Conservation (phyloP, 225 moss, liverwort and hornwort species). For the Pseudoscleropodium purum region DNA sequence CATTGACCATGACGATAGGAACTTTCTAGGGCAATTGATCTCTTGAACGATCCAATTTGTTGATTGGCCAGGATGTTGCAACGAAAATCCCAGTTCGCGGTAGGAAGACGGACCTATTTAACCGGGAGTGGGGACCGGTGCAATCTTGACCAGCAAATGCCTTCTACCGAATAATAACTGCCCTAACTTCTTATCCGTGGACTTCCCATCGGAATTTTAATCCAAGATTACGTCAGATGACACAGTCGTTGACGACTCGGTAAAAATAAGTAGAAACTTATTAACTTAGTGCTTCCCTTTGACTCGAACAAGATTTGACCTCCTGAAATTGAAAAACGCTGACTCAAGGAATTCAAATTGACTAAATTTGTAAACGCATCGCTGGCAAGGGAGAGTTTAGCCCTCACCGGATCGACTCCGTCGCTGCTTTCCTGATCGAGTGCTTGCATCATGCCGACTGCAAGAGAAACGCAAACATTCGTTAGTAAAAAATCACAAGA, state of each 20-base stretch:
- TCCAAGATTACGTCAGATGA: neutral
- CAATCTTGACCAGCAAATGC: neutral
- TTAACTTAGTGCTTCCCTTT: neutral
- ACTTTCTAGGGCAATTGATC: neutral
- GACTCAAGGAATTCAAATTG: neutral
- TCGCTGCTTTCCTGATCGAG: neutral
- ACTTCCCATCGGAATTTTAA: neutral
- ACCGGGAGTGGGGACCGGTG: neutral
- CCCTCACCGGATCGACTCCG: neutral
- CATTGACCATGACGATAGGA: neutral
- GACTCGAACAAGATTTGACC: neutral
- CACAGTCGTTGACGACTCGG: neutral
- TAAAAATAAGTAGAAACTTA: neutral
- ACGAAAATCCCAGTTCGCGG: neutral
- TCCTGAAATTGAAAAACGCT: neutral
- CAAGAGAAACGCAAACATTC: neutral
- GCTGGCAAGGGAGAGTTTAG: neutral
- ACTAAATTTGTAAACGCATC: neutral
- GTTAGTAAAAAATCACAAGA: neutral
- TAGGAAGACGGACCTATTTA: neutral
- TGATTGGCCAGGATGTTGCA: neutral
- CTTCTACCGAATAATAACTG: neutral
- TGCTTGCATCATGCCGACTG: neutral
- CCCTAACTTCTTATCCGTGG: neutral
- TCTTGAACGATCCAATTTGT: neutral